Base-by-base conservation (phyloP, 441 rosid species). In the Populus hybrid region DNA sequence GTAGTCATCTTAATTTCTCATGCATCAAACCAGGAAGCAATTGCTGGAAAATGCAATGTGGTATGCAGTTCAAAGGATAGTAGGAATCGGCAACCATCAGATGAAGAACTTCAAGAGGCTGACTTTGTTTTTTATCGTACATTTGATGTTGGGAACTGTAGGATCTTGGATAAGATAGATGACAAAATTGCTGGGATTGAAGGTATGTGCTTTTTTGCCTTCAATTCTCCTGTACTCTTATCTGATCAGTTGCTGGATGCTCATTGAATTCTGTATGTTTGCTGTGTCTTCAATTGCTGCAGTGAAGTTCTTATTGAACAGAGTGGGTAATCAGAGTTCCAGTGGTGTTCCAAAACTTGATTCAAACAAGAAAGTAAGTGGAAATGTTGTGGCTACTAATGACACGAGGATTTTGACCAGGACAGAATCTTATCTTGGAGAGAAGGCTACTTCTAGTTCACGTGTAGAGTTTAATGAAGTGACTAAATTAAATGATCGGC, bases 31-130 rank as follows among this genome's bases (percentile, higher is more conserved):
- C 85, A 93, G 99, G 97, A 91, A 86, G 85, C 91, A 70, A 90
- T 95, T 80, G 87, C 91, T 74, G 99, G 99, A 70, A 95, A 93
- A 81, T 95, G 98, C 87, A 84, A 86, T 78, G 94, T 92, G 66
- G 72, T 90, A 40, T 95, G 96, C 85, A 85, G 79, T 75, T 88
- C 99, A 74, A 91, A 88, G 79, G 97, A 95, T 75, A 57, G 46
- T 74, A 91, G 94, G 81, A 93, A 91, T 84, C 87, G 78, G 14
- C 90, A 84, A 77, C 94, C 94, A 46, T 81, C 92, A 14, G 64
- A 67, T 14, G 88, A 91, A 79, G 88, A 89, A 70, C 79, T 88
- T 69, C 87, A 81, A 75, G 79, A 67, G 82, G 80, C 97, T 10
- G 91, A 95, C 79, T 92, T 86, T 61, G 83, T 90, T 26, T 95